These are phyloP conservation scores for Exophiala bonariae DNA, from an alignment of 2,329 filamentous ascomycete species.

Conservation along the genomic window DNA sequence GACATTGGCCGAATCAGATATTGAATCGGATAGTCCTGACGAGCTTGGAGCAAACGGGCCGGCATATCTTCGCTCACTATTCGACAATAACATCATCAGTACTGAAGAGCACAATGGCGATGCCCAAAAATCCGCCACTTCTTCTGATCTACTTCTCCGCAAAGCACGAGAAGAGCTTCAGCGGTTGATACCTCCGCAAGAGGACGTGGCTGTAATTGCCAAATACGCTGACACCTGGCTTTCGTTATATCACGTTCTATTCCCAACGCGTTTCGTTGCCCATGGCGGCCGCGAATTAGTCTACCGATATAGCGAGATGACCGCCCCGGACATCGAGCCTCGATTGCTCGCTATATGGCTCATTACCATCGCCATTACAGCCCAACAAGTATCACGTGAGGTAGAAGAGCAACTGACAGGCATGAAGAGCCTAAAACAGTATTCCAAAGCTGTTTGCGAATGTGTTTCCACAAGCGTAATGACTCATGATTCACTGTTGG, in stretches of 20 bases:
- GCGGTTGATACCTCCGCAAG: constrained; percentile 12
- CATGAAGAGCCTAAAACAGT: constrained; percentile 4
- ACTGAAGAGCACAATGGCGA: constrained; percentile 1
- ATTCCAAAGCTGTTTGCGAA: constrained; percentile 12
- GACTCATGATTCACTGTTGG: constrained; percentile 33
- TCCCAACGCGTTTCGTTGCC: constrained; percentile 9
- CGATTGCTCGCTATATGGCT: constrained; percentile 16
- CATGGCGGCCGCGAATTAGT: constrained; percentile 13
- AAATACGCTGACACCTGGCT: constrained; percentile 7
- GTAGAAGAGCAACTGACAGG: constrained; percentile 2
- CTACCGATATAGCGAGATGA: constrained; percentile 11
- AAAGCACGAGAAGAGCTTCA: constrained; percentile 14
- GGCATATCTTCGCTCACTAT: constrained; percentile 14
- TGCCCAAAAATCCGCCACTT: constrained; percentile 3
- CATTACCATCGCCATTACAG: constrained; percentile 14
- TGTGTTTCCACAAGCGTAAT: constrained; percentile 12
- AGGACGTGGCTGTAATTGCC: constrained; percentile 7
- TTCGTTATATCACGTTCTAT: constrained; percentile 5
- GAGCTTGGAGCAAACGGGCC: constrained; percentile 12
- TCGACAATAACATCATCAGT: constrained; percentile 19
- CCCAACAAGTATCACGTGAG: constrained; percentile 8
- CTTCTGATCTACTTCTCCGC: constrained; percentile 9
- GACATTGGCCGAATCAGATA: constrained; percentile 12
- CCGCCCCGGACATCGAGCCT: constrained; percentile 9
- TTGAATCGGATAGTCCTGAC: constrained; percentile 12